Percentiles rank a stretch among this genome's conserved stretches.
These are phyloP conservation scores for Penicillium sp. DNA, from an alignment of 2,329 filamentous ascomycete species.

Conservation along the genomic window DNA sequence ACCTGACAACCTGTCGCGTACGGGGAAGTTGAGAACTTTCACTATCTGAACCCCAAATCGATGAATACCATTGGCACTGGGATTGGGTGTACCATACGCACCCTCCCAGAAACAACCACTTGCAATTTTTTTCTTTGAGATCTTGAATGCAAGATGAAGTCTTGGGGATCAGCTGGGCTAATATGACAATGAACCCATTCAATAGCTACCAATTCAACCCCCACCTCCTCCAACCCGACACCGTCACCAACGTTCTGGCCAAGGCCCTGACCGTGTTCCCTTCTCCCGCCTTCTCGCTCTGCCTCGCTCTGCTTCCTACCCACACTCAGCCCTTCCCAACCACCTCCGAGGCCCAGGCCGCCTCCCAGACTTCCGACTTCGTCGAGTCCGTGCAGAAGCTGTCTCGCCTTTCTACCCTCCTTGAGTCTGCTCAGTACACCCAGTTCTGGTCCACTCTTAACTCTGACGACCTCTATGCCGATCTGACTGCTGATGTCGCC, in stretches of 20 bases:
- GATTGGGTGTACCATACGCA: conserved; percentile 19
- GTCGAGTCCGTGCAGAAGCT: conserved; percentile 91
- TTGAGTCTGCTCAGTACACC: conserved; percentile 87
- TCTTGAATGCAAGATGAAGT: neutral
- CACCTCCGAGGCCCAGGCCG: conserved; percentile 49
- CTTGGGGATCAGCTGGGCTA: conserved; percentile 8
- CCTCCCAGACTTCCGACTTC: conserved; percentile 55
- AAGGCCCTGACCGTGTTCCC: conserved; percentile 98
- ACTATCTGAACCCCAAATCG: conserved; percentile 67
- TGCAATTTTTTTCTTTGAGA: too few relatives aligned
- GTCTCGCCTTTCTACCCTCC: conserved; percentile 78
- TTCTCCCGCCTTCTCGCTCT: conserved; percentile 90
- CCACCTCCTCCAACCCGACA: conserved; percentile 93
- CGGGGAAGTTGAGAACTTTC: conserved; percentile 67
- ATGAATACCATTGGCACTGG: conserved; percentile 6
- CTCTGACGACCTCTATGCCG: conserved; percentile 92
- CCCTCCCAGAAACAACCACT: conserved; percentile 8
- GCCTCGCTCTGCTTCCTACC: conserved; percentile 89
- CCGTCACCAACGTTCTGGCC: conserved; percentile 98
- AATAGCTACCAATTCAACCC: conserved; percentile 98
- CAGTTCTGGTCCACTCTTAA: conserved; percentile 93
- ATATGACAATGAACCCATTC: conserved; percentile 10
- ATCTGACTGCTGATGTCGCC: conserved; percentile 89
- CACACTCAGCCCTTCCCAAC: conserved; percentile 70
- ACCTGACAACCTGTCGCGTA: conserved; percentile 69